A percentile compares a stretch with the other conserved stretches of the same genome.
These are phyloP conservation scores for Saraca asoca DNA, from an alignment of 331 rosid genomes.

Conservation along the genomic window DNA sequence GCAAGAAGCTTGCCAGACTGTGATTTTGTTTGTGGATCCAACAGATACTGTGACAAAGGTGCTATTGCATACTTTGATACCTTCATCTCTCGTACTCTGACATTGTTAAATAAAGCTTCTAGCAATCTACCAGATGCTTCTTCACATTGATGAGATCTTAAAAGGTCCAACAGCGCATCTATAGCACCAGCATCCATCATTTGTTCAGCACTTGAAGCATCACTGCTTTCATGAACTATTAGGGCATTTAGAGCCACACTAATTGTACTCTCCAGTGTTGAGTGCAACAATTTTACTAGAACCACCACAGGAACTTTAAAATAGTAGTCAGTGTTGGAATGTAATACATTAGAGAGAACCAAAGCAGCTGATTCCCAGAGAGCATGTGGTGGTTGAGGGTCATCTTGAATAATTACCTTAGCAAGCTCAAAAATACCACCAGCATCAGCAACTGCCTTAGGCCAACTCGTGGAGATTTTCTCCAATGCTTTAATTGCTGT, in stretches of 20 bases:
- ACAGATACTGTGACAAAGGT: constrained; percentile 85
- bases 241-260: constrained; percentile 75
- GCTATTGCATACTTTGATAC: constrained; percentile 86
- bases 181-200: constrained; percentile 90
- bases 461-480: constrained; percentile 86
- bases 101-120: constrained; percentile 90
- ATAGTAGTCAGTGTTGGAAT: constrained; percentile 73
- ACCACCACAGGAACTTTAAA: constrained; percentile 90
- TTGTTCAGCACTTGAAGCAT: constrained; percentile 79
- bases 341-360: constrained; percentile 84
- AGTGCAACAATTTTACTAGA: constrained; percentile 91
- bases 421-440: constrained; percentile 96
- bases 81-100: constrained; percentile 88
- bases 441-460: constrained; percentile 96
- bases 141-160: constrained; percentile 95
- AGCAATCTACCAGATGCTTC: constrained; percentile 86
- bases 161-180: constrained; percentile 76
- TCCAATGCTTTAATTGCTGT: constrained; percentile 91
- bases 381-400: constrained; percentile 89
- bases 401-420: constrained; percentile 92
- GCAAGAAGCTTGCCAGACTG: constrained; percentile 87
- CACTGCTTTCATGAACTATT: constrained; percentile 73
- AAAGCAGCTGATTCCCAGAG: constrained; percentile 96
- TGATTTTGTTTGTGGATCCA: constrained; percentile 90
- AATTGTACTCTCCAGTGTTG: constrained; percentile 76